Base-by-base conservation (phyloP, 805 yeast species). In the Sugiyamaella valdiviana region DNA sequence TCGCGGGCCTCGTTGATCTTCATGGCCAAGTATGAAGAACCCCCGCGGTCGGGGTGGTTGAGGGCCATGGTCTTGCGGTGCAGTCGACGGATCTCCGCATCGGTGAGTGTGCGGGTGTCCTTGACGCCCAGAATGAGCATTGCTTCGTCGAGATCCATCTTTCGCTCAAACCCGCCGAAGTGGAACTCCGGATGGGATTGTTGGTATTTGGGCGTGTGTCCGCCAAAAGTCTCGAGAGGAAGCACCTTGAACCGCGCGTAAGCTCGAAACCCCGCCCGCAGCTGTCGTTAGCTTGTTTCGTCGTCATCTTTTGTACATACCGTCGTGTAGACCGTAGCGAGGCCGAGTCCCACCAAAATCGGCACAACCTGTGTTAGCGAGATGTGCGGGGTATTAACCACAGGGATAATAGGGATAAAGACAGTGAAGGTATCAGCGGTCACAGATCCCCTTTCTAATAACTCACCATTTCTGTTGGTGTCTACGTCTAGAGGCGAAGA, bases 11-110 rank as follows among this genome's bases (percentile, higher is more conserved):
- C 96, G 64, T 90, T 90, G 52, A 90, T 83, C 71, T 90, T 90
- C 50, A 90, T 82, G 42, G 97, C 96, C 65, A 90, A 65, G 60
- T 77, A 88, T 22, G 95, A 85, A 9, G 95, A 83, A 1, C 97
- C 97, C 29, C 96, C 96, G 63, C 82, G 85, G 70, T 90, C 97
- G 9, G 97, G 97, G 63, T 90, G 97, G 65, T 90, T 90, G 44
- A 84, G 77, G 67, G 87, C 68, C 93, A 90, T 85, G 60, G 89
- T 82, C 58, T 73, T 74, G 68, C 96, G 78, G 63, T 90, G 96
- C 51, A 80, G 82, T 53, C 83, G 88, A 62, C 84, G 83, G 60
- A 89, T 72, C 78, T 80, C 38, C 78, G 73, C 60, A 81, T 67
- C 39, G 24, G 57, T 67, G 63, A 49, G 73, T 60, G 48, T 54